Base-by-base conservation (phyloP, 2,329 filamentous ascomycete species). In the Diaporthe sp. region DNA sequence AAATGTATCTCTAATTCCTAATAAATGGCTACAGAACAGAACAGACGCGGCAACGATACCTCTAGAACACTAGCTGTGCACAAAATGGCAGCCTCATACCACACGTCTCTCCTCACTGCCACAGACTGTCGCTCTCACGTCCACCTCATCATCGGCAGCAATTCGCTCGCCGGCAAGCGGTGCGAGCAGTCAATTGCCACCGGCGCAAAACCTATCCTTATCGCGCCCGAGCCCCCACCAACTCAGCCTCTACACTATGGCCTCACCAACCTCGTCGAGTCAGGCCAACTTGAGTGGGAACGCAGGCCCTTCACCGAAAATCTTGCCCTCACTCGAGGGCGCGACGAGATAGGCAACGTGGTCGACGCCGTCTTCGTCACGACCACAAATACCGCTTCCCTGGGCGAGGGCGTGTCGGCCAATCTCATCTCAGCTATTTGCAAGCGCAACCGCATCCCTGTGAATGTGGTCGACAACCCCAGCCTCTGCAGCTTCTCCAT, bases 281-380 rank as follows among this genome's bases (percentile, higher is more conserved):
- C 90, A 15, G 91, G 91, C 72, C 85, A 90, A 75, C 89, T 95
- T 8, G 83, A 89, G 76, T 95, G 93, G 93, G 79, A 92, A 39
- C 86, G 88, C 78, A 89, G 91, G 74, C 81, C 85, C 0, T 97
- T 98, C 78, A 82, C 90, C 68, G 92, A 96, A 50, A 84, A 85
- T 0, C 93, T 98, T 81, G 83, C 98, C 70, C 92, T 91, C 53
- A 91, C 87, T 1, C 85, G 98, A 3, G 97, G 97, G n/a, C 89
- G 97, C 69, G 88, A 91, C 53, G 94, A 97, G 73, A 92, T 98
- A 13, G 92, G 90, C 76, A 81, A 85, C 71, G 91, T 97, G 6
- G 96, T 98, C 22, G 97, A 99, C 82, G 94, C 94, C 72, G 97
- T 99, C 51, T 98, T 98, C 83, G 92, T 98, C 50, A 98, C 95